These are phyloP conservation scores for Pseudocercospora ulei DNA, from an alignment of 2,329 filamentous ascomycete genomes.

Conservation along the genomic window DNA sequence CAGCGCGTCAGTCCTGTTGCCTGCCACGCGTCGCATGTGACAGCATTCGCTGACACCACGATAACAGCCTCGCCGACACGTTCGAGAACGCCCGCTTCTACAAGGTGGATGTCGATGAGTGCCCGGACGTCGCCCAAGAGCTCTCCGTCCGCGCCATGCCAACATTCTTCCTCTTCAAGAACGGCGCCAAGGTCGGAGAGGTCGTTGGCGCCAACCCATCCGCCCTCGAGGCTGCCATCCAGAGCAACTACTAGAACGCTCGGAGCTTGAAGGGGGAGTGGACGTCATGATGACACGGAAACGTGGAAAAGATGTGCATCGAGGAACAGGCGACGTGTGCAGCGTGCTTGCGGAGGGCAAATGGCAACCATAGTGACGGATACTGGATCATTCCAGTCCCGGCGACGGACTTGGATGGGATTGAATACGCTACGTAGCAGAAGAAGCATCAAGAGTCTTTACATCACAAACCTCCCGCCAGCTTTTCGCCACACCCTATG, in stretches of 20 bases:
- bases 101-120: constrained; percentile 84
- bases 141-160: constrained; percentile 84
- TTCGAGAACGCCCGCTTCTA: constrained; percentile 60
- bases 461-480: too few relatives aligned
- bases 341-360: too few relatives aligned
- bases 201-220: constrained; percentile 72
- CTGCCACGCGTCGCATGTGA: constrained; percentile 1
- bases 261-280: not conserved
- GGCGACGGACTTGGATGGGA: too few relatives aligned
- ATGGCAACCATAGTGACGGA: too few relatives aligned
- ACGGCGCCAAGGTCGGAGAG: constrained; percentile 61
- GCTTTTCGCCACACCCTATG: too few relatives aligned
- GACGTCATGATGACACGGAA: constrained; percentile 11
- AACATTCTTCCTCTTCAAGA: constrained; percentile 77
- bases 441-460: too few relatives aligned
- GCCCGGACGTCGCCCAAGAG: constrained; percentile 64
- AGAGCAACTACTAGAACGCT: constrained; percentile 21
- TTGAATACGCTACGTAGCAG: too few relatives aligned
- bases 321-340: not conserved
- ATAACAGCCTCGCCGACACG: constrained; percentile 49
- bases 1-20: constrained; percentile 38
- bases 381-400: too few relatives aligned
- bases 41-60: constrained; percentile 10
- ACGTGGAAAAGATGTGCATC: constrained; percentile 3
- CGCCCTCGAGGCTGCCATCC: constrained; percentile 50